Evolutionary conservation across 139 green algal species (phyloP).

Genomic region (Tetratostichococcus sp.): DNA sequence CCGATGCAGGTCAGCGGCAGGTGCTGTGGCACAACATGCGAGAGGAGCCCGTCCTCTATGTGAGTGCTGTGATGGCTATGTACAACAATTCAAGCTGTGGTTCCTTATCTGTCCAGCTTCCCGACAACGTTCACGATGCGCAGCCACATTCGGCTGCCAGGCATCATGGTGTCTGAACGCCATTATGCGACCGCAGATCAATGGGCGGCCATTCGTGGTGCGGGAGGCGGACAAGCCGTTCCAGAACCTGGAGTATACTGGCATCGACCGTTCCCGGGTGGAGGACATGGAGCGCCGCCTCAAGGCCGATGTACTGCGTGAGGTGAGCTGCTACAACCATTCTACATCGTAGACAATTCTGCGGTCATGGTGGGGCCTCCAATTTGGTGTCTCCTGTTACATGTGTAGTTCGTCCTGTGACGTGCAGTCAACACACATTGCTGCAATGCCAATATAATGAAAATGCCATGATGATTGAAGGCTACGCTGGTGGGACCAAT

Average conservation of each 20-base stretch:
- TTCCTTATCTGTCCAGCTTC: no score
- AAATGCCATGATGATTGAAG: no score
- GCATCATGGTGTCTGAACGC: no score
- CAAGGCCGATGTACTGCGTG: slow-evolving; percentile 71
- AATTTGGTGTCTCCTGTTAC: no score
- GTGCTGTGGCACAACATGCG: slow-evolving; percentile 94
- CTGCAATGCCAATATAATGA: not conserved
- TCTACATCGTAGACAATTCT: not conserved
- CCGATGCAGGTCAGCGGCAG: slow-evolving; percentile 37
- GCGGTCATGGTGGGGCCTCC: no score
- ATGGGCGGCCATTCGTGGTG: slow-evolving; percentile 89
- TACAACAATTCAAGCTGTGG: no score
- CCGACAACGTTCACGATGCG: no score
- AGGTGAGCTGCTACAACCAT: slow-evolving; percentile 34
- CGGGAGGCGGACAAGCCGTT: slow-evolving; percentile 89
- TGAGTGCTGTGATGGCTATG: not conserved
- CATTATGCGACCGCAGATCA: no score
- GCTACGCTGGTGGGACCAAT: no score
- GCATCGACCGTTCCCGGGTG: slow-evolving; percentile 74
- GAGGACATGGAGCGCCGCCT: slow-evolving; percentile 91
- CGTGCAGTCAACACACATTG: no score
- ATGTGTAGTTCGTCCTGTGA: no score
- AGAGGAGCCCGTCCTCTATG: slow-evolving; percentile 89
- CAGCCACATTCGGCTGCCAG: no score
- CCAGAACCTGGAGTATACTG: slow-evolving; percentile 94